phyloP scores from a whole-genome alignment of 495 filamentous ascomycete species.

The Podospora conica region DNA sequence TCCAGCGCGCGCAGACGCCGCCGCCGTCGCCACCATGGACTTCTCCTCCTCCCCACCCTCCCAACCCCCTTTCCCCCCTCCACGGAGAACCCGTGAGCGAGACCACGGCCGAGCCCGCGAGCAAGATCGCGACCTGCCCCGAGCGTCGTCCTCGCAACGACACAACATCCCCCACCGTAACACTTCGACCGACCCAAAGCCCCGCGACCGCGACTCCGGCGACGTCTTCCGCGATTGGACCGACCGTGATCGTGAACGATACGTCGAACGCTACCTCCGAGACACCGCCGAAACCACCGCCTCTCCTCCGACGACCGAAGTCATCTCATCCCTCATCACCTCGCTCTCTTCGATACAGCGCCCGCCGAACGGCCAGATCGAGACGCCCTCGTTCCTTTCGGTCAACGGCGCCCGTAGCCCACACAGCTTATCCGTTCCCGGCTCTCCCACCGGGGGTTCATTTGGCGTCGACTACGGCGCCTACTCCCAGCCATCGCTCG shows the following conservation, averaged over 20 bases:
- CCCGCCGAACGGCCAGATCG: constrained; percentile 68
- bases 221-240: constrained; percentile 29
- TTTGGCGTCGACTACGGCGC: constrained; percentile 69
- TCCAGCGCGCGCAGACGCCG: constrained; percentile 13
- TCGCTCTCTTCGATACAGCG: constrained; percentile 81
- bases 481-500: constrained; percentile 41
- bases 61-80: constrained; percentile 27
- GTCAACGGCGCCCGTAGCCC: constrained; percentile 28
- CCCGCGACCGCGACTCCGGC: constrained; percentile 18
- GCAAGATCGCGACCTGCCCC: constrained; percentile 11
- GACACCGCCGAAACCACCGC: constrained; percentile 18
- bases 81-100: constrained; percentile 28
- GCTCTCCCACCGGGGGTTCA: constrained; percentile 47
- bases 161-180: constrained; percentile 12
- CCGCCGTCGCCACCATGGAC: constrained; percentile 25
- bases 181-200: constrained; percentile 9
- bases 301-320: constrained; percentile 74
- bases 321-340: constrained; percentile 90
- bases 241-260: constrained; percentile 21
- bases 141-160: constrained; percentile 6
- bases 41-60: constrained; percentile 15
- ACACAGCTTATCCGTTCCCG: constrained; percentile 43
- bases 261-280: constrained; percentile 26
- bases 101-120: constrained; percentile 20
- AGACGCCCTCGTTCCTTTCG: constrained; percentile 33